These are phyloP conservation scores for Aurifilum marmelostoma DNA, from an alignment of 2,329 filamentous ascomycete genomes.

Conservation along the genomic window DNA sequence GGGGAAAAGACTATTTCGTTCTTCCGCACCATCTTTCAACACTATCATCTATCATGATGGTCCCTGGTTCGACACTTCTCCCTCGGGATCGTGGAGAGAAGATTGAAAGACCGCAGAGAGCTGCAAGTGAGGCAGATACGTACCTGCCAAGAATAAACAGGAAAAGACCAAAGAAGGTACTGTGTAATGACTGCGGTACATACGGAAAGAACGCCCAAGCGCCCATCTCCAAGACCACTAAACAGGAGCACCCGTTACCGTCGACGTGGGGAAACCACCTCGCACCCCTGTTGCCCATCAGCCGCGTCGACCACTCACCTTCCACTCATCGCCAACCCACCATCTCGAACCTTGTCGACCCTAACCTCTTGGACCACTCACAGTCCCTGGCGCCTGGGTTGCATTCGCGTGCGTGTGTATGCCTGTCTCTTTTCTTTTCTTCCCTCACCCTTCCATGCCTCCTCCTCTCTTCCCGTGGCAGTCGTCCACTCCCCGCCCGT, in stretches of 20 bases:
- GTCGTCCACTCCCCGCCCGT: neutral
- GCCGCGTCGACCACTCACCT: conserved; percentile 26
- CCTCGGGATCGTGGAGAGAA: neutral
- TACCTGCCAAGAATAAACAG: neutral
- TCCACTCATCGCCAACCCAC: conserved; percentile 15
- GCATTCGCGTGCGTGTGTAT: conserved; percentile 8
- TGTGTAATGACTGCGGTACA: neutral
- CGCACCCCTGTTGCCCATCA: conserved; percentile 19
- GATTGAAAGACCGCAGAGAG: neutral
- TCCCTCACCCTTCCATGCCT: no score
- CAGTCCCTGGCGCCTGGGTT: conserved; percentile 10
- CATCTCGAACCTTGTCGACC: neutral
- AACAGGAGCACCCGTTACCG: conserved; percentile 19
- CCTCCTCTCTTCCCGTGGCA: neutral
- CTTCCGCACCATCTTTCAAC: no score
- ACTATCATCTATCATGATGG: no score
- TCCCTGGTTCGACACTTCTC: neutral
- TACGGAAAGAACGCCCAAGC: conserved; percentile 14
- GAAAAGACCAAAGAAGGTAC: neutral
- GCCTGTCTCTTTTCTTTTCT: neutral
- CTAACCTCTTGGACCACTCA: neutral
- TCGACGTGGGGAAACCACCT: neutral
- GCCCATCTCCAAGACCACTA: conserved; percentile 11
- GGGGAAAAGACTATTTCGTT: neutral
- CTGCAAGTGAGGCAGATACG: neutral